Conservation (phyloP, 306 rosid species). For the Oxytropis ochrocephala region DNA sequence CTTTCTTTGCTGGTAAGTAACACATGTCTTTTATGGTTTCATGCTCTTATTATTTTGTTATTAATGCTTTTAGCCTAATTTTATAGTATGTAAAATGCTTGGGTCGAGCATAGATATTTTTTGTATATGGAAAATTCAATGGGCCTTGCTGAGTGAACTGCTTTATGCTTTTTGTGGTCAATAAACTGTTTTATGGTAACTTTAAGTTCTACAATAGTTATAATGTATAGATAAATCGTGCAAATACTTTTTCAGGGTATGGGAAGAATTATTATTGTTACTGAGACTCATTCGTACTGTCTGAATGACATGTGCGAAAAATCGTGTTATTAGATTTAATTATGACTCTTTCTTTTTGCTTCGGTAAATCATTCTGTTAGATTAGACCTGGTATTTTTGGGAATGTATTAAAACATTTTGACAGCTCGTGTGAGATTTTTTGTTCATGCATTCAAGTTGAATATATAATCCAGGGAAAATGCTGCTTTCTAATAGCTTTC, state of each 20-base stretch:
- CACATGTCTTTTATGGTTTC: constrained; percentile 1
- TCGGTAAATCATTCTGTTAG: not conserved
- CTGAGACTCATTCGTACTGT: not conserved
- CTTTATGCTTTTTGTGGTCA: too few species aligned
- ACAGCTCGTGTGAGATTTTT: not conserved
- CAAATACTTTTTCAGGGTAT: not conserved
- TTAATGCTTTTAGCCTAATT: constrained; percentile 1
- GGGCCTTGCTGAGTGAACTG: too few species aligned
- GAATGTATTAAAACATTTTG: not conserved
- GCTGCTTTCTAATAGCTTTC: not conserved
- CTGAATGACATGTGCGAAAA: not conserved
- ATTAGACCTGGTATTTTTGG: not conserved
- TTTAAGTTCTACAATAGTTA: not conserved
- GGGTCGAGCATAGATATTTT: not conserved
- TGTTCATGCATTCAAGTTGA: not conserved
- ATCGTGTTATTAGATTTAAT: constrained; percentile 7
- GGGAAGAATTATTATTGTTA: not conserved
- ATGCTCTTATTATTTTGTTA: not conserved
- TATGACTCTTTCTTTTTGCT: not conserved
- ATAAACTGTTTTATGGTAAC: too few species aligned
- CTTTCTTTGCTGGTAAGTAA: constrained; percentile 65
- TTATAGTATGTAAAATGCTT: not conserved
- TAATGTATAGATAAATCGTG: not conserved
- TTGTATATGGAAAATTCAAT: not conserved
- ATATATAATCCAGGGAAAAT: not conserved